Evolutionary conservation across 106 monocot species (phyloP).

Genomic region (Phalaenopsis aphrodite): DNA sequence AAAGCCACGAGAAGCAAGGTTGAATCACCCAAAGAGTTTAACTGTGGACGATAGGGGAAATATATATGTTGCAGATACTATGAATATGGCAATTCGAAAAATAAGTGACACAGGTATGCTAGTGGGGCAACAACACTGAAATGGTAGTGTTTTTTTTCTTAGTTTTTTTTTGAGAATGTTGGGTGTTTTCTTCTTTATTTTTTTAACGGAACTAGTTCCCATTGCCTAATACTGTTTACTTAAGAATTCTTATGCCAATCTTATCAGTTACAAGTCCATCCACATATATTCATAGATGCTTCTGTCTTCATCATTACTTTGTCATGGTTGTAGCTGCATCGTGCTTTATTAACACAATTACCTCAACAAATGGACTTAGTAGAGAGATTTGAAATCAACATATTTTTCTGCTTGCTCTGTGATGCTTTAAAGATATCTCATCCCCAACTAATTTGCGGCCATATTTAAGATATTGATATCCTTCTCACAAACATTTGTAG

Average conservation of each 20-base stretch:
- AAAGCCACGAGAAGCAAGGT: slow-evolving; percentile 56
- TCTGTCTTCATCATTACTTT: background rate
- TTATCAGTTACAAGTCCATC: background rate
- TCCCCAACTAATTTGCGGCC: too few relatives aligned
- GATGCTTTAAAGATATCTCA: too few relatives aligned
- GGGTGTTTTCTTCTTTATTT: background rate
- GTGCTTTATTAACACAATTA: background rate
- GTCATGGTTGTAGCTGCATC: background rate
- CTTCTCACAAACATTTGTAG: too few relatives aligned
- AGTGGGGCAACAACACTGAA: background rate
- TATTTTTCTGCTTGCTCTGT: too few relatives aligned
- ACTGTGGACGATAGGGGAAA: slow-evolving; percentile 85
- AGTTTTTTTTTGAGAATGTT: background rate
- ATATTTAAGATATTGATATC: too few relatives aligned
- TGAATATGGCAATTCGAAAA: slow-evolving; percentile 89
- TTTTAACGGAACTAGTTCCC: background rate
- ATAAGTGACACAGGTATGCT: slow-evolving; percentile 74
- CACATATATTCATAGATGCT: background rate
- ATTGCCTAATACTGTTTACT: background rate
- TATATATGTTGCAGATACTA: slow-evolving; percentile 79
- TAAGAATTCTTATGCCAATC: background rate
- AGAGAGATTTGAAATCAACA: too few relatives aligned
- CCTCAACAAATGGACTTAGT: background rate
- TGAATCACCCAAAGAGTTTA: slow-evolving; percentile 81
- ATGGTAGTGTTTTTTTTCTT: background rate